phyloP scores from a whole-genome alignment of 495 filamentous ascomycete genomes.

The Penicillium silybi region DNA sequence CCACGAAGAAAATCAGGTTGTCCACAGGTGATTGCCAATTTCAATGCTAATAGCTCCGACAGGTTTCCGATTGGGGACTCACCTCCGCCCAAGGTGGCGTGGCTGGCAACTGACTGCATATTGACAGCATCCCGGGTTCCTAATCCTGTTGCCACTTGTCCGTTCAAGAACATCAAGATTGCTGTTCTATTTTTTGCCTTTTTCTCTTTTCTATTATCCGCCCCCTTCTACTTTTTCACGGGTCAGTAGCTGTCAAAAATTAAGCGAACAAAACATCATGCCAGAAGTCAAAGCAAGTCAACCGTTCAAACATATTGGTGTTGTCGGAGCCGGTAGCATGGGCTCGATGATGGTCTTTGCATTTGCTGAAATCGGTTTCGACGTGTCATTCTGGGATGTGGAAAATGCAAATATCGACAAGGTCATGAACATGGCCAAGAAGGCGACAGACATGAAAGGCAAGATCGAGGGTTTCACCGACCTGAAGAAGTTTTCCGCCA shows the following conservation, averaged over 20 bases:
- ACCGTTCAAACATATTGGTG: slow-evolving; percentile 48
- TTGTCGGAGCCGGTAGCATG: slow-evolving; percentile 65
- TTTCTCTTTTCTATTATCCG: neutral
- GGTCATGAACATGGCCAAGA: slow-evolving; percentile 18
- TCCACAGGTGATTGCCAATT: neutral
- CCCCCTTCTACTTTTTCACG: neutral
- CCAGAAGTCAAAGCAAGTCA: slow-evolving; percentile 15
- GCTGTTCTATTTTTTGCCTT: neutral
- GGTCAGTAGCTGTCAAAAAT: neutral
- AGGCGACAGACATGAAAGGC: slow-evolving; percentile 22
- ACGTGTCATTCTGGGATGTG: slow-evolving; percentile 60
- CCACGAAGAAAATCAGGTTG: neutral
- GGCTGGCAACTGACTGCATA: slow-evolving; percentile 10
- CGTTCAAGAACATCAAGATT: slow-evolving; percentile 11
- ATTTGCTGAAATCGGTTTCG: slow-evolving; percentile 57
- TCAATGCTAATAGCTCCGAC: too few species aligned
- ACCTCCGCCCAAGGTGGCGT: neutral
- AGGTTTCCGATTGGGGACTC: neutral
- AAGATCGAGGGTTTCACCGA: slow-evolving; percentile 34
- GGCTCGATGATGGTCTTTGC: slow-evolving; percentile 62
- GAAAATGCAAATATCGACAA: slow-evolving; percentile 46
- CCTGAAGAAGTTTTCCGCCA: slow-evolving; percentile 38
- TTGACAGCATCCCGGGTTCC: slow-evolving; percentile 13
- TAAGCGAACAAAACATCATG: slow-evolving; percentile 13
- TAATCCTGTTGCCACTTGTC: slow-evolving; percentile 15